Evolutionary conservation across 1,284 basidiomycete species (phyloP).

Genomic region (Pyrrhoderma noxium): DNA sequence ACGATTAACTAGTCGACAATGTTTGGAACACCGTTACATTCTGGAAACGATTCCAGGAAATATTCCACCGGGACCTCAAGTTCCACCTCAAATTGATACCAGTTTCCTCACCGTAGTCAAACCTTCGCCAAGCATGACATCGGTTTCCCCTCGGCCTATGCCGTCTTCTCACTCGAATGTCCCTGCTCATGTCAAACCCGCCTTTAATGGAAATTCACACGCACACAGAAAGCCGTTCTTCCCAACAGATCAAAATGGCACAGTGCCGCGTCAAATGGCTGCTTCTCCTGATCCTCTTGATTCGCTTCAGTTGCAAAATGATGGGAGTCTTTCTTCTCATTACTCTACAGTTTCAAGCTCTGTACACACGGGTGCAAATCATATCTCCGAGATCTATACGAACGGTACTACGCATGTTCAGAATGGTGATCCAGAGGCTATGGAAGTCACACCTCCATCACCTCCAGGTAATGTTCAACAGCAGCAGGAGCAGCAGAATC

Average conservation of each 20-base stretch:
- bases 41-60: conserved; percentile 62
- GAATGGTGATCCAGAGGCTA: conserved; percentile 43
- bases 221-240: conserved; percentile 53
- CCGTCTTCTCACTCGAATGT: conserved; percentile 56
- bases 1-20: conserved; percentile 81
- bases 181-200: conserved; percentile 31
- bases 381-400: conserved; percentile 22
- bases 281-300: conserved; percentile 9
- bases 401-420: conserved; percentile 11
- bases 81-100: conserved; percentile 30
- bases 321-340: conserved; percentile 27
- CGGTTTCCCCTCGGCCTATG: conserved; percentile 47
- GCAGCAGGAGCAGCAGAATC: conserved; percentile 21
- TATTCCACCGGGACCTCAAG: conserved; percentile 56
- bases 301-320: conserved; percentile 12
- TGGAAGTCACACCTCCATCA: conserved; percentile 48
- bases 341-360: conserved; percentile 24
- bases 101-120: conserved; percentile 14
- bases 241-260: conserved; percentile 24
- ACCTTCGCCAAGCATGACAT: conserved; percentile 33
- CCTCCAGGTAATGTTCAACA: conserved; percentile 27
- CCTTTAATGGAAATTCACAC: conserved; percentile 38
- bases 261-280: background rate
- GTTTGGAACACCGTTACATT: conserved; percentile 86
- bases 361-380: conserved; percentile 23